These are phyloP conservation scores for Pseudozyma sp. DNA, from an alignment of 1,284 basidiomycete species.

Conservation along the genomic window DNA sequence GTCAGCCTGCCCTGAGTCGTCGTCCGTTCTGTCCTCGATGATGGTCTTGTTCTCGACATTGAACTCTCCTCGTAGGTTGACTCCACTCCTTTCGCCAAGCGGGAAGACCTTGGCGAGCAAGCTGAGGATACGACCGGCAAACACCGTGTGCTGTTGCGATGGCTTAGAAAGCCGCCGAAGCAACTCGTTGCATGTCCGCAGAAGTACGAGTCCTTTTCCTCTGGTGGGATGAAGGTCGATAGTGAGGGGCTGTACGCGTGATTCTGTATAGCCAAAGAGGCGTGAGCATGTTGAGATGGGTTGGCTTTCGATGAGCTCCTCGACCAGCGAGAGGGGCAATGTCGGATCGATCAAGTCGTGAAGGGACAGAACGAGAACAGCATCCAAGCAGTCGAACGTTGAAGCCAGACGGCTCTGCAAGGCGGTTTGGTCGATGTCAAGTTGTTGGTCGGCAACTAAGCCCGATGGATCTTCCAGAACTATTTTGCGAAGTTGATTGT, in stretches of 20 bases:
- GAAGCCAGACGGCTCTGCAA: constrained; percentile 8
- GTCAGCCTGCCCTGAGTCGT: constrained; percentile 15
- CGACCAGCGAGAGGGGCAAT: constrained; percentile 48
- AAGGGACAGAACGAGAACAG: constrained; percentile 43
- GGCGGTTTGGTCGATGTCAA: background rate
- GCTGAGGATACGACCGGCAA: constrained; percentile 87
- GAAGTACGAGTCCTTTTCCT: constrained; percentile 84
- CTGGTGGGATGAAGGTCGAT: constrained; percentile 79
- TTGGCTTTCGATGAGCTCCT: constrained; percentile 57
- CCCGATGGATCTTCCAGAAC: constrained; percentile 32
- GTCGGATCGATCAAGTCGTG: constrained; percentile 48
- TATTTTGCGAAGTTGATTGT: constrained; percentile 46
- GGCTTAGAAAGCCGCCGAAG: constrained; percentile 84
- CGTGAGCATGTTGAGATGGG: constrained; percentile 50
- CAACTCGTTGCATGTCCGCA: constrained; percentile 86
- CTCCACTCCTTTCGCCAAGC: constrained; percentile 86
- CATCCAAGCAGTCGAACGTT: constrained; percentile 49
- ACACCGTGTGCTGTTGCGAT: constrained; percentile 79
- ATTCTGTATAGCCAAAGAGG: constrained; percentile 58
- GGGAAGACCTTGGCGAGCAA: constrained; percentile 87
- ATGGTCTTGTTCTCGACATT: constrained; percentile 74
- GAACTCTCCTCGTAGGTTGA: constrained; percentile 84
- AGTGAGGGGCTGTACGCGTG: constrained; percentile 52
- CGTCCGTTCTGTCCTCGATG: constrained; percentile 40
- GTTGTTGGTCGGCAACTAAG: constrained; percentile 1